Percentiles rank a stretch among this genome's conserved stretches.
Conservation (phyloP, 805 yeast genomes). For the Teunomyces atbi region DNA sequence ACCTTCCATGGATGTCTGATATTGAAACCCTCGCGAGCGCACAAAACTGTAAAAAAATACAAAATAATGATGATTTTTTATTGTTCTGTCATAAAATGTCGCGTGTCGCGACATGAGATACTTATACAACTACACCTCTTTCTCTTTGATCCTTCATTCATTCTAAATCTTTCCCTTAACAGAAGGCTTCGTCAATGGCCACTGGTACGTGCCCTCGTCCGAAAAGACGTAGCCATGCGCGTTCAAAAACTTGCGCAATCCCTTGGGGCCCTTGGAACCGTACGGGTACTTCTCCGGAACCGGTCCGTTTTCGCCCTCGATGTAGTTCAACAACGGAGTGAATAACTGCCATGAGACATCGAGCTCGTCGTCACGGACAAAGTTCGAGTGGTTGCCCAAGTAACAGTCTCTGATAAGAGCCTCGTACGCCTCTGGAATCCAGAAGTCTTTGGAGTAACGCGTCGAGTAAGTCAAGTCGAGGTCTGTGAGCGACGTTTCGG, state of each 20-base stretch:
- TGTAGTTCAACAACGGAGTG: constrained; percentile 81
- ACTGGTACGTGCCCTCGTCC: constrained; percentile 67
- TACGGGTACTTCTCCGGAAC: constrained; percentile 71
- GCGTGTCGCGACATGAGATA: no score
- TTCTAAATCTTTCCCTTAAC: constrained; percentile 28
- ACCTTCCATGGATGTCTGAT: constrained; percentile 96
- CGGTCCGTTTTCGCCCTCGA: constrained; percentile 73
- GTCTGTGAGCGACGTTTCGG: constrained; percentile 80
- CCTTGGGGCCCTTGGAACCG: constrained; percentile 87
- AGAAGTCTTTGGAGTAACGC: constrained; percentile 76
- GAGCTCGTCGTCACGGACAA: constrained; percentile 96
- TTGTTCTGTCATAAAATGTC: not conserved
- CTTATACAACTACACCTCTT: not conserved
- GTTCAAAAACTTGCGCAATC: constrained; percentile 57
- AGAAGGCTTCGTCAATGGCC: constrained; percentile 77
- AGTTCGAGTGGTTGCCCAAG: constrained; percentile 93
- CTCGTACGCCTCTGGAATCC: constrained; percentile 98
- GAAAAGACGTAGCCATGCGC: constrained; percentile 73
- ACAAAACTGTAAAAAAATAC: no score
- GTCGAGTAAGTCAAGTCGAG: constrained; percentile 81
- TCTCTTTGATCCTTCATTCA: not conserved
- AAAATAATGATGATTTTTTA: no score
- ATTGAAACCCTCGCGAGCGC: constrained; percentile 3
- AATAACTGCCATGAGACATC: constrained; percentile 91
- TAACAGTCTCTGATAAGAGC: constrained; percentile 88